Evolutionary conservation across 1,139 yeast species (phyloP), one percentile per base, ranked within the genome.

Genomic region (Pichiaceae sp.): DNA sequence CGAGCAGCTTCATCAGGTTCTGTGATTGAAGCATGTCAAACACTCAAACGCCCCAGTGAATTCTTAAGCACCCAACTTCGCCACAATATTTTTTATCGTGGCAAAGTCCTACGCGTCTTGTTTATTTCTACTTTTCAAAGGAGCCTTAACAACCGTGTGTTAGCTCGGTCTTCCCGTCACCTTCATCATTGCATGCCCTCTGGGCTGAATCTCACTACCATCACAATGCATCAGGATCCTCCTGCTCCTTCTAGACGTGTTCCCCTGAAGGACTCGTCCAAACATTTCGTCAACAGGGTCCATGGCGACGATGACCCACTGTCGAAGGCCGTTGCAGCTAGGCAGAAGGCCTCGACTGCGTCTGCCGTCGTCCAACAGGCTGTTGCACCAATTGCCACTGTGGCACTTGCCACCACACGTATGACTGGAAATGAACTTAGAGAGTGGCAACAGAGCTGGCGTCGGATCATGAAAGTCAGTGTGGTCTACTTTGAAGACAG

Each of bases 381-480:
- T 12, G 11, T 9, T 2, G 8, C 30, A 32, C 9, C 29, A 8
- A 21, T 17, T 23, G 25, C 31, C 15, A 34, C 26, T 17, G 28
- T 29, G 19, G 19, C 38, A 11, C 32, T 14, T 23, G 29, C 25
- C 4, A 20, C 6, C 39, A 35, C 36, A 21, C 48, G 53, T 29
- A 50, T 54, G 54, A 52, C 53, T 6, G 60, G 59, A 17, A 48
- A 46, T 18, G 85, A 79, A 44, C 57, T 80, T 37, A 60, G 64
- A 37, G 72, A 69, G 46, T 89, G 97, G 97, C 89, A 84, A 53
- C 68, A 68, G 35, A 77, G 80, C 39, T 89, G 96, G 96, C 68
- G 78, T 38, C 68, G 70, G 42, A 83, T 85, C 46, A 78, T 89
- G 83, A 70, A 71, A 33, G 76, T 70, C 39, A 74, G 89, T 23